These are phyloP conservation scores for Erythrobasidium hasegawianum DNA, from an alignment of 1,284 basidiomycete species.

Conservation along the genomic window DNA sequence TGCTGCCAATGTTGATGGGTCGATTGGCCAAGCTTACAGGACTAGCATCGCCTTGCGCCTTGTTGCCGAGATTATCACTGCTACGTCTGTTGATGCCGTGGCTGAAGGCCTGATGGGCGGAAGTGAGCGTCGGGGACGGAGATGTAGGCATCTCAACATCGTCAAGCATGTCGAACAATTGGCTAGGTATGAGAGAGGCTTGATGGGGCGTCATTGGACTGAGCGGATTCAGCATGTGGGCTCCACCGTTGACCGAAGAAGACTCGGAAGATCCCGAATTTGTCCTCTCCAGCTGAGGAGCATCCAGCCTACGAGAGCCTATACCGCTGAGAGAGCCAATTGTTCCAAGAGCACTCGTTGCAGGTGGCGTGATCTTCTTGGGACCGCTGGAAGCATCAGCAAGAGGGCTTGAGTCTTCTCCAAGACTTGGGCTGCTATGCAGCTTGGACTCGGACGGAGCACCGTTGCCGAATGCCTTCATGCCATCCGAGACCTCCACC, in stretches of 20 bases:
- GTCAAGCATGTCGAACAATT: constrained; percentile 45
- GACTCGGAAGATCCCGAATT: constrained; percentile 15
- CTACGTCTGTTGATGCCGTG: neutral
- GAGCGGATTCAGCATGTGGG: constrained; percentile 30
- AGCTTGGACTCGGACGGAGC: no score
- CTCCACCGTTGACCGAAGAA: constrained; percentile 21
- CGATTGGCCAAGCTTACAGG: neutral
- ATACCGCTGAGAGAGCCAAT: no score
- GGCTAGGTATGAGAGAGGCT: constrained; percentile 43
- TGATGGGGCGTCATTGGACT: constrained; percentile 47
- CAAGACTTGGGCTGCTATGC: no score
- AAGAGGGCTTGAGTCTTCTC: no score
- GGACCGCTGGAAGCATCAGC: no score
- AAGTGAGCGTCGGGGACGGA: constrained; percentile 31
- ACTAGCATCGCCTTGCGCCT: neutral
- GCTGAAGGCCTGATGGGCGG: constrained; percentile 14
- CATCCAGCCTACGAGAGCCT: no score
- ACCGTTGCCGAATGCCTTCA: neutral
- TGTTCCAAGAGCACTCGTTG: no score
- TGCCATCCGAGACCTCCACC: neutral
- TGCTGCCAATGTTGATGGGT: neutral
- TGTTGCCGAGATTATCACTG: neutral
- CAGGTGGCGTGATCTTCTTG: no score
- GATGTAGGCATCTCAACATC: constrained; percentile 47
- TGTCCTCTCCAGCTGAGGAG: constrained; percentile 1